Percentiles rank a stretch among this genome's conserved stretches.
Evolutionary conservation across 495 filamentous ascomycete genomes (phyloP).

Genomic region (Penicillium turbatum): DNA sequence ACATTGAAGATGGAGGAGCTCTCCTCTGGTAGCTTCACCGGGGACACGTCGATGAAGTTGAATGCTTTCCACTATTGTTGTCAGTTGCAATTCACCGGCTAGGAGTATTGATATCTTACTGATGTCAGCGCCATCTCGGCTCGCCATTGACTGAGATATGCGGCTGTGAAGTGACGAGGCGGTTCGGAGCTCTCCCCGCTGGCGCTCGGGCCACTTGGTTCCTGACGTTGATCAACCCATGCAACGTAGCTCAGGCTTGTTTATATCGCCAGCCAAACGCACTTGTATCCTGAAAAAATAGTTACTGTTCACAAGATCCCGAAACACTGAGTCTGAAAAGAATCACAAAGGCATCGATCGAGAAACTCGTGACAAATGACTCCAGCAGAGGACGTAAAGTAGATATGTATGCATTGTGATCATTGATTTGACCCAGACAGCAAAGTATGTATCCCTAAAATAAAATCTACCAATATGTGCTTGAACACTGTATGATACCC

Average conservation of each 20-base stretch:
- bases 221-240: constrained; percentile 5
- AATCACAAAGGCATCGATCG: too few species aligned
- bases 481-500: not conserved
- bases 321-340: too few species aligned
- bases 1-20: constrained; percentile 60
- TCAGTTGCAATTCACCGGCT: not conserved
- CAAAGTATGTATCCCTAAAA: not conserved
- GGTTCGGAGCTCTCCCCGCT: constrained; percentile 26
- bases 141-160: constrained; percentile 29
- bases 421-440: not conserved
- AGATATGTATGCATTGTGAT: too few species aligned
- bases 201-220: constrained; percentile 25
- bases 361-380: too few species aligned
- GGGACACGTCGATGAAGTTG: constrained; percentile 95
- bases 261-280: too few species aligned
- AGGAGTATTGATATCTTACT: constrained; percentile 20
- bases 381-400: too few species aligned
- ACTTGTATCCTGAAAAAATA: too few species aligned
- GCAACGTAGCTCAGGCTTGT: too few species aligned
- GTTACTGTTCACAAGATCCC: too few species aligned
- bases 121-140: constrained; percentile 48
- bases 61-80: constrained; percentile 87
- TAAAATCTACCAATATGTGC: not conserved
- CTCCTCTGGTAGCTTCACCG: constrained; percentile 75
- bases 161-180: constrained; percentile 13